A percentile compares a stretch with the other conserved stretches of the same genome.
Evolutionary conservation across 331 rosid genomes (phyloP).

Genomic region (Acacia pycnantha): DNA sequence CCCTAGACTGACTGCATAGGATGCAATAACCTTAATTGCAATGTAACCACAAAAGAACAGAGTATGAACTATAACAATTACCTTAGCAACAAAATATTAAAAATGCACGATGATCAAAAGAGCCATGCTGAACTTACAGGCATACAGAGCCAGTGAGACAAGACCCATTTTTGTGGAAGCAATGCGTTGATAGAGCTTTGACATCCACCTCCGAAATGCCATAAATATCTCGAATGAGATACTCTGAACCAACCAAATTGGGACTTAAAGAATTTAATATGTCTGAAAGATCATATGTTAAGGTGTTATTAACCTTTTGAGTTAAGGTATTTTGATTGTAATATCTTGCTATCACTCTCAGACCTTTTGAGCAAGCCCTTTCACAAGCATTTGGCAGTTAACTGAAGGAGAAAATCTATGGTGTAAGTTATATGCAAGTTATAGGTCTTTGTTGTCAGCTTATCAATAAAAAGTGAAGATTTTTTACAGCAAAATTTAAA

Average conservation of each 20-base stretch:
- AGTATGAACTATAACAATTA: conserved; percentile 1
- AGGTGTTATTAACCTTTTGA: conserved; percentile 29
- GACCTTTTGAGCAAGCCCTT: background rate
- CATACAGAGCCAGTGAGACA: conserved; percentile 51
- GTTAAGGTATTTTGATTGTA: background rate
- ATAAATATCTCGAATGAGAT: conserved; percentile 55
- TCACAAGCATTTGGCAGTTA: background rate
- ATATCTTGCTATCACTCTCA: background rate
- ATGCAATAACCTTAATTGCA: conserved; percentile 14
- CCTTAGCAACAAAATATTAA: conserved; percentile 1
- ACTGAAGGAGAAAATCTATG: background rate
- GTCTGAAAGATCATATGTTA: conserved; percentile 57
- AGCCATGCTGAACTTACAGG: conserved; percentile 54
- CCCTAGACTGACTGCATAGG: conserved; percentile 5
- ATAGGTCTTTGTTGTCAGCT: background rate
- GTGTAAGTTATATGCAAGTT: background rate
- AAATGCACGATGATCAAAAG: conserved; percentile 9
- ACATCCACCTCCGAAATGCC: conserved; percentile 46
- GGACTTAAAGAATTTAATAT: conserved; percentile 59
- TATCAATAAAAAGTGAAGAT: background rate
- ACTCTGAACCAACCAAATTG: conserved; percentile 47
- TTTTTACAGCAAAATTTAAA: background rate
- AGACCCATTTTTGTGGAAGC: conserved; percentile 39
- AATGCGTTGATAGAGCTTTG: conserved; percentile 33
- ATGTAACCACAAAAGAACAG: conserved; percentile 17